Base-by-base conservation (phyloP, 495 filamentous ascomycete genomes). In the Penicillium pulvis region DNA sequence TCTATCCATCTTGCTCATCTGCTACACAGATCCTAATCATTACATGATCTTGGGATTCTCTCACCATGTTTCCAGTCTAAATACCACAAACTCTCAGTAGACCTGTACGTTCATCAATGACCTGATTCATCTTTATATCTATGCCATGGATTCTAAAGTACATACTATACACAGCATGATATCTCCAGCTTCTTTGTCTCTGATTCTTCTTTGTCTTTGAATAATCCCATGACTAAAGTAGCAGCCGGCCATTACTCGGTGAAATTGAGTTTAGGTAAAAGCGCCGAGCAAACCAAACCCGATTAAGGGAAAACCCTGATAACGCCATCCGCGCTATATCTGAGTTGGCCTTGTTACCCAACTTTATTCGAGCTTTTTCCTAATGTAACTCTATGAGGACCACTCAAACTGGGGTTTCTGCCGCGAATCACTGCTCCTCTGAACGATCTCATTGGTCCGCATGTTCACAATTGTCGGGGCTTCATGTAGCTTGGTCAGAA, bases 311-410 rank as follows among this genome's bases (percentile, higher is more conserved):
- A 53, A 53, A 43, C 5, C 36, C 42, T 52, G 58, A 67, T 64
- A 64, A 67, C 64, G 64, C 64, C 64, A 67, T 67, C 61, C 48
- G 19, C 58, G 58, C 64, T 59, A 59, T 20, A 11, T 14, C 30
- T 56, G 44, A 44, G 33, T 33, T 44, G 41, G 36, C 41, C 35
- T 30, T 35, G 8, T 17, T 51, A 9, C 47, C 33, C 35, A 31
- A 31, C 39, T 55, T 33, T 23, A 30, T 41, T 48, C 17, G 24
- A 46, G 20, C 11, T 52, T 39, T 39, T 6, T 12, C 33, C 6
- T 6, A 9, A 36, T 36, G 33, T 36, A 36, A 36, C 33, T 36
- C 33, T 14, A 36, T 10, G 12, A 14, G 33, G 12, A 36, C 33
- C 33, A 36, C 33, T 36, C 12, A 36, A 14, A 11, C 6, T 14